Evolutionary conservation across 108 stramenopile species (phyloP).

Genomic region (Fistulifera pelliculosa): DNA sequence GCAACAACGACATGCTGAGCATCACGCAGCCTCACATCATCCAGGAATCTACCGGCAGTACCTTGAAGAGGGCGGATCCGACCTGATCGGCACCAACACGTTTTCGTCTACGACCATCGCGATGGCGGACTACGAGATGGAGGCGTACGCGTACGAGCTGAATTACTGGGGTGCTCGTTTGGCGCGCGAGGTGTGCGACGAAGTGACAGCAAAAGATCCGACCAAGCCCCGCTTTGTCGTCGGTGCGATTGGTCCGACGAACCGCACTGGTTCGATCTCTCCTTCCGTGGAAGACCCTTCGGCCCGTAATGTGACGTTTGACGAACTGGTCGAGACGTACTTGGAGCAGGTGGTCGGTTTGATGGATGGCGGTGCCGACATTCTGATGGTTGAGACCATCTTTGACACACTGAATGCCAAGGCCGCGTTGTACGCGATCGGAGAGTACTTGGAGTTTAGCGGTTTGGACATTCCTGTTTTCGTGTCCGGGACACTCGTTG

Average conservation of each 20-base stretch:
- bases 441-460: constrained; percentile 84
- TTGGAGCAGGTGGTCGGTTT: constrained; percentile 92
- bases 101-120: constrained; percentile 97
- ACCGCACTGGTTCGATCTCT: constrained; percentile 94
- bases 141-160: constrained; percentile 88
- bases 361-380: constrained; percentile 92
- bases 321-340: constrained; percentile 96
- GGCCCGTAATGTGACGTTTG: constrained; percentile 93
- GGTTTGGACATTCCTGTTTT: constrained; percentile 93
- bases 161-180: constrained; percentile 91
- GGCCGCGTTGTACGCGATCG: constrained; percentile 93
- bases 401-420: constrained; percentile 98
- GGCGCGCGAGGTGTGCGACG: constrained; percentile 95
- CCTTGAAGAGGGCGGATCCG: constrained; percentile 84
- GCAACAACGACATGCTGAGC: constrained; percentile 98
- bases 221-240: constrained; percentile 94
- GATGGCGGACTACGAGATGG: constrained; percentile 98
- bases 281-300: constrained; percentile 94
- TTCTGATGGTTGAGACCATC: constrained; percentile 98
- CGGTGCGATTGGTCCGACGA: constrained; percentile 96
- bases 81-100: constrained; percentile 97
- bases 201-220: constrained; percentile 90
- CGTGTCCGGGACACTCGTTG: constrained; percentile 95
- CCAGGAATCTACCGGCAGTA: constrained; percentile 88
- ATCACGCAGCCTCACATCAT: constrained; percentile 95